Conservation (phyloP, 768 basidiomycete species). For the Suillus plorans region DNA sequence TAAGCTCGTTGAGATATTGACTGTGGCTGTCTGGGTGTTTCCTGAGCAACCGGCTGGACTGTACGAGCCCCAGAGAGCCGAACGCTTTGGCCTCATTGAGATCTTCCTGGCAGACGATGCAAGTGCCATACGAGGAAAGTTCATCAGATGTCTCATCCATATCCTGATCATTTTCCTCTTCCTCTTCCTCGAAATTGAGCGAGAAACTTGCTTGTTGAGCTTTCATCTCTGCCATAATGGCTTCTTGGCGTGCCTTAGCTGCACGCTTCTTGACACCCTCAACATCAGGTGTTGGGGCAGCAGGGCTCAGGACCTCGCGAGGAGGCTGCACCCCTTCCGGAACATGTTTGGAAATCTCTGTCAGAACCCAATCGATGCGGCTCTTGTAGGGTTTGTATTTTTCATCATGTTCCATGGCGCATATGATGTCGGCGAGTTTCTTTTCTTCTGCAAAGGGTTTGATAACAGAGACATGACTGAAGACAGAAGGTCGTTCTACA, state of each 20-base stretch:
- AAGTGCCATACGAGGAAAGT: conserved; percentile 75
- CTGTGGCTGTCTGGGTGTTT: conserved; percentile 68
- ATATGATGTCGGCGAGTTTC: conserved; percentile 70
- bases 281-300: conserved; percentile 41
- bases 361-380: conserved; percentile 76
- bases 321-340: conserved; percentile 55
- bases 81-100: conserved; percentile 72
- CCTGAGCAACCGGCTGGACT: conserved; percentile 83
- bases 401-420: conserved; percentile 74
- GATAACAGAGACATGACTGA: conserved; percentile 56
- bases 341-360: conserved; percentile 52
- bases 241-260: conserved; percentile 87
- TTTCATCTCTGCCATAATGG: conserved; percentile 95
- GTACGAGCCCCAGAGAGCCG: conserved; percentile 83
- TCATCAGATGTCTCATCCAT: conserved; percentile 44
- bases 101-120: conserved; percentile 98
- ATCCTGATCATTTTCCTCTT: conserved; percentile 61
- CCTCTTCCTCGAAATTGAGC: conserved; percentile 73
- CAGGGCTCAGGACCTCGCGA: conserved; percentile 42
- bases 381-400: conserved; percentile 71
- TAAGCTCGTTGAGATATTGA: conserved; percentile 67
- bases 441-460: conserved; percentile 58
- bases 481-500: conserved; percentile 63
- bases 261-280: conserved; percentile 79
- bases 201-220: conserved; percentile 88